Base-by-base conservation (phyloP, 495 filamentous ascomycete species). In the Trichoderma gamsii region DNA sequence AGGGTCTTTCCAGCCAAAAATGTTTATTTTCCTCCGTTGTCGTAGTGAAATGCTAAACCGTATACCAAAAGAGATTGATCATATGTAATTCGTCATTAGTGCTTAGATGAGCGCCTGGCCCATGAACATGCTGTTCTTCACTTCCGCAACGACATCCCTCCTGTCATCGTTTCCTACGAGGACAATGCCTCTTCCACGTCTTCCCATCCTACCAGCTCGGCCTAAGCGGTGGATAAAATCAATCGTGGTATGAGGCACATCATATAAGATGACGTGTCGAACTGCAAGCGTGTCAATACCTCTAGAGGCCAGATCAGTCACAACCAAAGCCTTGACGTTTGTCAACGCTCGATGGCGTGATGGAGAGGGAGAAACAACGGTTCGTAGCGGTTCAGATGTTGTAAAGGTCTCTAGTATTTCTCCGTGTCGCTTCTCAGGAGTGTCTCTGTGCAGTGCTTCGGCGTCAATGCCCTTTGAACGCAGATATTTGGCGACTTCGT, bases 191-290 rank as follows among this genome's bases (percentile, higher is more conserved):
- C 92, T 84, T 51, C 95, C 96, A 74, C 95, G 84, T 72, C 92
- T 86, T 3, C 92, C 92, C 95, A 98, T 97, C 41, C 95, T 84
- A 21, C 95, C 95, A 0, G 93, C 91, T 71, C 95, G 83, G 64
- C 95, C 95, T 25, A 98, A 83, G 23, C 96, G 89, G 76, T 98
- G 95, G 73, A 98, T 97, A 73, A 99, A 97, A 79, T 99, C 95
- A 68, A 98, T 92, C 0, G 92, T 95, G 2, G 89, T 94, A 73
- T 97, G 94, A 11, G 95, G 95, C 29, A 98, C 94, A 76, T 98
- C 93, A 76, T 96, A 97, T 35, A 99, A 78, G 61, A 99, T 85
- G 15, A 98, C 93, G 69, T 94, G 92, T 69, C 90, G 84, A 9
- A 98, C 93, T 6, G 91, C 90, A n/a, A 97, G 76, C 0, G 95